Percentiles rank a stretch among this genome's conserved stretches.
phyloP scores from a whole-genome alignment of 768 basidiomycete genomes.

The Suillus placidus region DNA sequence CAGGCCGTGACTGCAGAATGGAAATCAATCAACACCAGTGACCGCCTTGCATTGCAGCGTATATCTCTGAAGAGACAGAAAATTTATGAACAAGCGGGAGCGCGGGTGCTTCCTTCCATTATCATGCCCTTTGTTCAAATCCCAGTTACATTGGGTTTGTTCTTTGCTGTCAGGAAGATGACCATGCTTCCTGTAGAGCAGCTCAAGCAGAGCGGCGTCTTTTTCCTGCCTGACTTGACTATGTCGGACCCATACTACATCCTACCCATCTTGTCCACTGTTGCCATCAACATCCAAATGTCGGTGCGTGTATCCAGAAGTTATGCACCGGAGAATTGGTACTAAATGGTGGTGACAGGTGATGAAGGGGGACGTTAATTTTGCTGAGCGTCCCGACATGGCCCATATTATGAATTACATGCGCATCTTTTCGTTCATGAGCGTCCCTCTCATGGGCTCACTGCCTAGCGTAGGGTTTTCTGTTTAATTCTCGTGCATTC shows the following conservation, averaged over 20 bases:
- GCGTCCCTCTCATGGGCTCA: constrained; percentile 52
- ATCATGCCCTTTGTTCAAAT: constrained; percentile 67
- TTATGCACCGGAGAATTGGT: background rate
- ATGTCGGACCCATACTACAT: constrained; percentile 73
- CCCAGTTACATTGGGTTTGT: constrained; percentile 77
- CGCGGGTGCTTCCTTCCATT: constrained; percentile 59
- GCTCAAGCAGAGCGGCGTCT: constrained; percentile 74
- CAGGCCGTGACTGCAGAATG: constrained; percentile 55
- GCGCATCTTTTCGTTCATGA: constrained; percentile 55
- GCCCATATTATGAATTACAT: constrained; percentile 72
- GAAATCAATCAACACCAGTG: constrained; percentile 40
- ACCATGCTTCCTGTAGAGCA: constrained; percentile 73
- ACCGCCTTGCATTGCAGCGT: constrained; percentile 45
- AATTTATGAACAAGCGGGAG: constrained; percentile 66
- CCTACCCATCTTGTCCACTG: constrained; percentile 62
- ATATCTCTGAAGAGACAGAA: constrained; percentile 48
- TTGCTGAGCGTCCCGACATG: constrained; percentile 52
- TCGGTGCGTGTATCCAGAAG: constrained; percentile 40
- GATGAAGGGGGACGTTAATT: constrained; percentile 57
- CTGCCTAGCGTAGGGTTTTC: constrained; percentile 65
- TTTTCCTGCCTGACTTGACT: constrained; percentile 77
- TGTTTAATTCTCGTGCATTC: background rate
- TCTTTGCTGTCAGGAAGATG: constrained; percentile 79
- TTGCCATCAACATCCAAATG: constrained; percentile 70
- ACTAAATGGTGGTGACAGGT: constrained; percentile 30